Evolutionary conservation across 805 yeast genomes (phyloP), one percentile per base, ranked within the genome.

Genomic region (Candida xyloterini): DNA sequence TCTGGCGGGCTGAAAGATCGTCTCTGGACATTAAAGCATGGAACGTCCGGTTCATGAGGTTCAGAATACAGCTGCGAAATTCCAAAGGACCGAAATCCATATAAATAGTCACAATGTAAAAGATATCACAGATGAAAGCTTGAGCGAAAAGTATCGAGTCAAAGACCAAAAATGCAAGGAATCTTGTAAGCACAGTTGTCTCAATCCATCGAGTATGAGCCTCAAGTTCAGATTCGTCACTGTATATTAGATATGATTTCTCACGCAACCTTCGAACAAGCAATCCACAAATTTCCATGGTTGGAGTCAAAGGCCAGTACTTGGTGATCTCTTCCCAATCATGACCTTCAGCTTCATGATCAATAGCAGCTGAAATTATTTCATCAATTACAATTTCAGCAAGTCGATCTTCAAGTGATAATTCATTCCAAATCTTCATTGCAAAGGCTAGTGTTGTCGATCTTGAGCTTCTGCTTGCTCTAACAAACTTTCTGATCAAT

Each of bases 281-380:
- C 35, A 76, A 71, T 7, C 86, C 81, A 52, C 88, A 80, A 2
- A 85, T 68, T 47, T 81, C 86, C n/a, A 81, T 67, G 1, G 91
- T 79, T 3, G 95, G 89, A 15, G 76, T 66, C 10, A 77, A 60
- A 1, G 82, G 73, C 47, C 87, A 65, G n/a, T 83, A 69, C 1
- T 82, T 71, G 2, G 82, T 71, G 5, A 80, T 72, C 33, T 73
- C 75, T 14, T 72, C 70, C 87, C 87, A 84, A 33, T 73, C 79
- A 27, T 76, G 73, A 4, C 81, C 84, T 49, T 82, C 87, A n/a
- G 87, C 80, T 48, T 82, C 84, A 53, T 81, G 77, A 48, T 84
- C 93, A 48, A 85, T 73, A 1, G 89, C 82, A 46, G 80, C 81
- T 2, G 80, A 75, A 5, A 86, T 76, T 15, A 84, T 76, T 52